phyloP scores from a whole-genome alignment of 371 early-diverging fungal species.

The Rhizopus arrhizus region DNA sequence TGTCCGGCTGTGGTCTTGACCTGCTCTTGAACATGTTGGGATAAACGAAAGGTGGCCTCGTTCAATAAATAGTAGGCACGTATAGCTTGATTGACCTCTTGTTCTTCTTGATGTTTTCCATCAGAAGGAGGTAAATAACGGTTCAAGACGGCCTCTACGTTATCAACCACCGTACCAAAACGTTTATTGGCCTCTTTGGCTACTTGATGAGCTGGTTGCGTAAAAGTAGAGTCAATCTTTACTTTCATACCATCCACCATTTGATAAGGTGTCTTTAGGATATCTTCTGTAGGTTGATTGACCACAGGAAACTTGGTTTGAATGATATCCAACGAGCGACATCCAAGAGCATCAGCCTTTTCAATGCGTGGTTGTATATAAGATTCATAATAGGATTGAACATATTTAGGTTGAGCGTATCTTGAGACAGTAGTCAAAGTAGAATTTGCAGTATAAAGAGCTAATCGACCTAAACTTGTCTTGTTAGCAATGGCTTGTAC shows the following conservation, averaged over 20 bases:
- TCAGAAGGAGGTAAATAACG: slow-evolving; percentile 51
- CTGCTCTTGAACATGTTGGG: slow-evolving; percentile 35
- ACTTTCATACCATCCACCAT: slow-evolving; percentile 39
- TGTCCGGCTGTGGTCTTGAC: slow-evolving; percentile 24
- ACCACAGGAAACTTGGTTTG: slow-evolving; percentile 70
- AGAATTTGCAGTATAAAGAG: slow-evolving; percentile 50
- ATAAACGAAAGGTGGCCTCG: slow-evolving; percentile 37
- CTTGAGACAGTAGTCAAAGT: slow-evolving; percentile 44
- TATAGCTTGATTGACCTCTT: slow-evolving; percentile 43
- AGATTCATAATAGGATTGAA: slow-evolving; percentile 53
- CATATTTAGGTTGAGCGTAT: slow-evolving; percentile 45
- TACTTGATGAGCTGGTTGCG: slow-evolving; percentile 47
- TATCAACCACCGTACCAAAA: slow-evolving; percentile 50
- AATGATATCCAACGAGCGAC: slow-evolving; percentile 70
- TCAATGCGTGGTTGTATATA: slow-evolving; percentile 64
- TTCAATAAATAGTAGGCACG: slow-evolving; percentile 45
- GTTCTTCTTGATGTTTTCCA: slow-evolving; percentile 27
- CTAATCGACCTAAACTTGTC: slow-evolving; percentile 58
- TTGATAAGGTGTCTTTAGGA: slow-evolving; percentile 45
- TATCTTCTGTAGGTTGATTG: slow-evolving; percentile 61
- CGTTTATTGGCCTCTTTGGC: slow-evolving; percentile 54
- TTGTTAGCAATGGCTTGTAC: slow-evolving; percentile 56
- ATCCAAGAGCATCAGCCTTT: slow-evolving; percentile 66
- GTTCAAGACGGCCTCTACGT: slow-evolving; percentile 53
- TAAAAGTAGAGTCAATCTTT: slow-evolving; percentile 49